Conservation (phyloP, 1,284 basidiomycete species). For the Malassezia obtusa region DNA sequence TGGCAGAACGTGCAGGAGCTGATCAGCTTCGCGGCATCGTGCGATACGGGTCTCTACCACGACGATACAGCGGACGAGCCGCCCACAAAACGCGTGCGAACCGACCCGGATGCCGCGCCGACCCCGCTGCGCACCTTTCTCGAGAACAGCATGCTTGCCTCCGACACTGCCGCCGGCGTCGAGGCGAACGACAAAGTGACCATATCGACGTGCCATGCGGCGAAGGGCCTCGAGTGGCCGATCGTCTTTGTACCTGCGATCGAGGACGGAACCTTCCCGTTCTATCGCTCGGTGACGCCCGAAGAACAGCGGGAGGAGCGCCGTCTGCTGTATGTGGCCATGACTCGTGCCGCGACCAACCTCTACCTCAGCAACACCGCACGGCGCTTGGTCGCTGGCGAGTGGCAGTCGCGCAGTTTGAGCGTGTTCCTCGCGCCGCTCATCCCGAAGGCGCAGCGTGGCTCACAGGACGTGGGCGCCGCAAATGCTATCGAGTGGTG, state of each 20-base stretch:
- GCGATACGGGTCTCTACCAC: not conserved
- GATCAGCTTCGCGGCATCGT: conserved; percentile 46
- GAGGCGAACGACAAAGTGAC: conserved; percentile 55
- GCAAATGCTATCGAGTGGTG: not conserved
- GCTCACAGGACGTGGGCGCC: not conserved
- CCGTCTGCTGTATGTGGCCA: conserved; percentile 77
- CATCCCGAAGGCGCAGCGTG: not conserved
- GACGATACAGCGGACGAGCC: not conserved
- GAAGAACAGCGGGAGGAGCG: conserved; percentile 73
- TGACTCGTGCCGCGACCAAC: conserved; percentile 71
- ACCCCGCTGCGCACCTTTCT: conserved; percentile 65
- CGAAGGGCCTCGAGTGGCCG: conserved; percentile 87
- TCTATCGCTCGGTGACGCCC: conserved; percentile 56
- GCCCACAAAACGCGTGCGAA: not conserved
- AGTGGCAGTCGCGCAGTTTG: conserved; percentile 21
- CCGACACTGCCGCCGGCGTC: conserved; percentile 38
- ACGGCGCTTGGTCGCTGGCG: conserved; percentile 24
- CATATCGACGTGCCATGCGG: conserved; percentile 76
- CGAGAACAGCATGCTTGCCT: conserved; percentile 73
- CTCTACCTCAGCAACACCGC: conserved; percentile 56
- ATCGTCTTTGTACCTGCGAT: conserved; percentile 61
- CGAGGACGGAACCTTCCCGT: conserved; percentile 69
- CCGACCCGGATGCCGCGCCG: not conserved
- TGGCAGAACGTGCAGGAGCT: conserved; percentile 82
- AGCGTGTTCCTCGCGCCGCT: conserved; percentile 25